A percentile compares a stretch with the other conserved stretches of the same genome.
Evolutionary conservation across 2,329 filamentous ascomycete genomes (phyloP).

Genomic region (Phoma sp.): DNA sequence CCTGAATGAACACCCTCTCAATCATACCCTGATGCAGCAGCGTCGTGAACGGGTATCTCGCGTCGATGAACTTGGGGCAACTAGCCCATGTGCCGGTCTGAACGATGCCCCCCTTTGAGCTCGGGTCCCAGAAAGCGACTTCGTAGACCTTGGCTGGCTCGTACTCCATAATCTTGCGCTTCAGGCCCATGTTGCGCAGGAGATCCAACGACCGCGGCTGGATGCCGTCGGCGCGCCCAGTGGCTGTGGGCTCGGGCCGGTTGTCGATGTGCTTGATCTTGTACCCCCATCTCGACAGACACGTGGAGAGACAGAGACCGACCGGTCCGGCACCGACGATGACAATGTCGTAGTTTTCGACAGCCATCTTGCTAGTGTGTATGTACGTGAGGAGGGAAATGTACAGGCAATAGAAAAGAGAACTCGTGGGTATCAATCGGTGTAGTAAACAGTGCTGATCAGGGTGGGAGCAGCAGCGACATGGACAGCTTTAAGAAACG

Average conservation of each 20-base stretch:
- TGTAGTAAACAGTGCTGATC: conserved; percentile 6
- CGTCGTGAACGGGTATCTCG: conserved; percentile 68
- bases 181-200: conserved; percentile 86
- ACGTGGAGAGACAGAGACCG: conserved; percentile 85
- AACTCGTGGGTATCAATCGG: conserved; percentile 17
- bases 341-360: conserved; percentile 70
- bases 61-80: conserved; percentile 81
- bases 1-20: conserved; percentile 66
- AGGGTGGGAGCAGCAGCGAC: conserved; percentile 11
- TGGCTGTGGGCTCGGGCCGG: conserved; percentile 80
- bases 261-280: conserved; percentile 96
- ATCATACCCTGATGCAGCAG: conserved; percentile 68
- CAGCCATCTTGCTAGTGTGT: conserved; percentile 19
- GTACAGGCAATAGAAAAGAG: conserved; percentile 5
- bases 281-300: conserved; percentile 90
- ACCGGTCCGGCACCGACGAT: conserved; percentile 90
- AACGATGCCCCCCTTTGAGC: conserved; percentile 60
- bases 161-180: conserved; percentile 85
- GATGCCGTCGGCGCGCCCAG: conserved; percentile 88
- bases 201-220: conserved; percentile 89
- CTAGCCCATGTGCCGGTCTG: conserved; percentile 78
- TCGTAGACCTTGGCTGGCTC: conserved; percentile 85
- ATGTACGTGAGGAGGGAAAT: neutral
- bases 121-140: conserved; percentile 70
- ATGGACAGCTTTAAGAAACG: conserved; percentile 22